Base-by-base conservation (phyloP, 345 rosid genomes). In the Citrus trifoliata region DNA sequence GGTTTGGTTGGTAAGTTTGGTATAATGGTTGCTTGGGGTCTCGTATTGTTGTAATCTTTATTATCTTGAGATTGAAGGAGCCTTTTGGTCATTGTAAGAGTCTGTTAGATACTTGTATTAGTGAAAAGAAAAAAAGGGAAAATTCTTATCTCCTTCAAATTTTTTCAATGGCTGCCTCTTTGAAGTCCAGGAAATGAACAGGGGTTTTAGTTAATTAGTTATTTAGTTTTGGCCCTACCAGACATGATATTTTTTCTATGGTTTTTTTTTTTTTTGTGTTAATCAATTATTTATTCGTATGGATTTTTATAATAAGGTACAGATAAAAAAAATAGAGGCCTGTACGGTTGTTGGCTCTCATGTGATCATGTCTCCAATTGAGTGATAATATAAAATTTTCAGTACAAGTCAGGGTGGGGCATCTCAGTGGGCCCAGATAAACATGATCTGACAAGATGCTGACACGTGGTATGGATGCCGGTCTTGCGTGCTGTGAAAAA, bases 1-100 rank as follows among this genome's bases (percentile, higher is more conserved):
- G 82, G 75, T 77, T 76, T 70, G 85, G 81, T 83, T 83, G 83
- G 84, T 83, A 67, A 83, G 85, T 77, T 82, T 83, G 87, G 78
- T 80, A 46, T 13, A 32, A 65, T 81, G 77, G 82, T 70, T 62
- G 80, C 70, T 24, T 66, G 78, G 76, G 80, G 74, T 79, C 74
- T 53, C 22, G 22, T 76, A 71, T 76, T 78, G 85, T 80, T 86
- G 87, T 85, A 74, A 79, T 74, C 82, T 79, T 80, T 80, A 69
- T 77, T 73, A 76, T 73, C 87, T 83, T 82, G 69, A 82, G 85
- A 80, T 75, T 86, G 80, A 86, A 86, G 87, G 22, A 76, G 79
- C 80, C 71, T 83, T 74, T 82, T 80, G 79, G 68, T 70, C 79
- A 68, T 66, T 80, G 73, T 62, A 55, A 51, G 71, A 55, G 80